Evolutionary conservation across 192 early-diverging fungal species (phyloP), one percentile per base, ranked within the genome.

Genomic region (Mycoemilia scoparia): DNA sequence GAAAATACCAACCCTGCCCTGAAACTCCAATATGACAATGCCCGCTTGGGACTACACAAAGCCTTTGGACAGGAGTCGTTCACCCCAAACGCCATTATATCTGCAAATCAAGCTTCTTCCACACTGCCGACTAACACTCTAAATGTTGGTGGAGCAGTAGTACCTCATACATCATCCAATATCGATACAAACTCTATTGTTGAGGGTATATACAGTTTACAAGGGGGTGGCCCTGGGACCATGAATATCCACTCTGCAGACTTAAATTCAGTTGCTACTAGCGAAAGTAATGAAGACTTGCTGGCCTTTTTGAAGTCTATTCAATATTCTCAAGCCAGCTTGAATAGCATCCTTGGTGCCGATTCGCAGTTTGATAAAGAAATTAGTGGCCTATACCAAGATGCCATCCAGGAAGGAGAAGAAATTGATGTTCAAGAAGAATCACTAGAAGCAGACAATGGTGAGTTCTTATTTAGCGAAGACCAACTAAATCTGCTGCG

Each of bases 401-500:
- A 61, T 28, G 52, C 58, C n/a, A 21, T 61, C 22, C 58, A 61
- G 22, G 58, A 61, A 26, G 58, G 58, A 43, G 58, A 61, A 21
- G 47, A 43, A 26, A 22, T 61, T 4, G 58, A 55, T 17, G 53
- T 61, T 32, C 52, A 61, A 23, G 52, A 61, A 21, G 52, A 61
- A 35, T 46, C 49, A 20, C 44, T 54, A 29, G 15, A 25, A 3
- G 48, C 44, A 2, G 58, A 61, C 24, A 46, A 36, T 24, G 41
- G 52, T 16, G 58, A 49, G 32, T 38, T 29, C 19, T 27, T 68
- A 38, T 68, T 68, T 17, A 50, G 43, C 6, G 25, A 29, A 6
- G 60, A 60, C 16, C 66, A 68, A 37, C 51, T 68, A 48, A 36
- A 30, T 15, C 47, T 53, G 43, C 46, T 68, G 26, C 57, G 59